Conservation (phyloP, 2,329 filamentous ascomycete genomes). For the Akanthomyces muscarius region DNA sequence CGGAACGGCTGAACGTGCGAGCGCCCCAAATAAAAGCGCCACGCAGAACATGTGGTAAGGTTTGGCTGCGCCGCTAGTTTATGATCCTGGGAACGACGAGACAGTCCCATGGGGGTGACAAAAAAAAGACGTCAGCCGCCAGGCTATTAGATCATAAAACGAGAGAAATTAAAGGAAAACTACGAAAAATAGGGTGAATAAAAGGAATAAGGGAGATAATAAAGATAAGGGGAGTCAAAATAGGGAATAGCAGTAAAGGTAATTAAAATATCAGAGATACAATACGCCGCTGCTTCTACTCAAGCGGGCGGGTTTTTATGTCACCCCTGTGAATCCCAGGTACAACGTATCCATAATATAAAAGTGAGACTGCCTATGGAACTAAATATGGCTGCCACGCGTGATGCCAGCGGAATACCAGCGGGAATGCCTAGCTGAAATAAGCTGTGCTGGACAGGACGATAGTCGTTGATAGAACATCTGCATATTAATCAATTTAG, state of each 20-base stretch:
- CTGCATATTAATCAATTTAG: slow-evolving; percentile 2
- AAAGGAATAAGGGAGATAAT: no score
- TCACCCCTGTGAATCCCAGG: neutral
- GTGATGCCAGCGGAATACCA: neutral
- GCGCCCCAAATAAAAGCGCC: slow-evolving; percentile 1
- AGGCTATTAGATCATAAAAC: no score
- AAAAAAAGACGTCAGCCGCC: no score
- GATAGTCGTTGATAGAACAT: neutral
- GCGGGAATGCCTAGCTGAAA: neutral
- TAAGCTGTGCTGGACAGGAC: slow-evolving; percentile 4
- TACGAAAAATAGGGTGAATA: no score
- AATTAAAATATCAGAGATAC: no score
- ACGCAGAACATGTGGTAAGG: neutral
- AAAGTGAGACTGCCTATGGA: neutral
- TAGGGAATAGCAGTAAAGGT: no score
- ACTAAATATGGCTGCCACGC: slow-evolving; percentile 5
- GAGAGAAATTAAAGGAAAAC: no score
- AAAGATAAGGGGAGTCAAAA: no score
- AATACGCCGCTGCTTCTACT: no score
- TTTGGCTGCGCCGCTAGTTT: neutral
- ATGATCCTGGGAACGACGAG: neutral
- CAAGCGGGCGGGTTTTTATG: no score
- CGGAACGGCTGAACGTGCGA: neutral
- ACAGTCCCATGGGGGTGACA: neutral
- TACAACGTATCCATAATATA: slow-evolving; percentile 14